Percentiles rank a stretch among this genome's conserved stretches.
phyloP scores from a whole-genome alignment of 345 rosid species.

The Psidium guajava region DNA sequence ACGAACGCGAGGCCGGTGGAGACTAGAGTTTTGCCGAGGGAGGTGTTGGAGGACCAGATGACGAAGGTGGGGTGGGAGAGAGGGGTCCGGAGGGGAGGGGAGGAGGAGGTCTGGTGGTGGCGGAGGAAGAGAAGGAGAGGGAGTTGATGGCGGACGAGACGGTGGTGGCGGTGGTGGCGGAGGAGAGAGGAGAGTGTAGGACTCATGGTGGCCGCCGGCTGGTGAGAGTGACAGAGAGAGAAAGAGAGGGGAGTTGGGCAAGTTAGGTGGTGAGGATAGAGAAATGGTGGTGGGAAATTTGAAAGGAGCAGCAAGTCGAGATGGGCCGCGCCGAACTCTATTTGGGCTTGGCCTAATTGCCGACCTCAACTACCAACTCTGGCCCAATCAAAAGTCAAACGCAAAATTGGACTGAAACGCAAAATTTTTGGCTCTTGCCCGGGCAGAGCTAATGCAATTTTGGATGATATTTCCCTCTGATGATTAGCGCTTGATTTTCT shows the following conservation, averaged over 20 bases:
- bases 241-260: neutral
- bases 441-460: neutral
- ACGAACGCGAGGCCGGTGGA: constrained; percentile 86
- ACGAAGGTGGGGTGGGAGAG: constrained; percentile 64
- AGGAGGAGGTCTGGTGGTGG: constrained; percentile 4
- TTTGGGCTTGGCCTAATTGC: neutral
- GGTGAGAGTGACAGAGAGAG: neutral
- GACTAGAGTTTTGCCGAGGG: constrained; percentile 90
- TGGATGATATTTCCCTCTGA: neutral
- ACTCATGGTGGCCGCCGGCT: neutral
- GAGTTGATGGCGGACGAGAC: neutral
- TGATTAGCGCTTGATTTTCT: neutral
- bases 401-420: neutral
- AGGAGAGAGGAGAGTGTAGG: neutral
- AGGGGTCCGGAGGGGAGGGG: constrained; percentile 18
- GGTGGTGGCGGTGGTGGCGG: neutral
- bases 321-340: neutral
- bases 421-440: neutral
- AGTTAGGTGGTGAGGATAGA: neutral
- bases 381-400: neutral
- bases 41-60: constrained; percentile 84
- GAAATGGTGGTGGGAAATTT: neutral
- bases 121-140: constrained; percentile 14
- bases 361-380: neutral
- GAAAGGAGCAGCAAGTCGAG: neutral